Percentiles rank a stretch among this genome's conserved stretches.
Conservation (phyloP, 768 basidiomycete genomes). For the Leccinum boreale region DNA sequence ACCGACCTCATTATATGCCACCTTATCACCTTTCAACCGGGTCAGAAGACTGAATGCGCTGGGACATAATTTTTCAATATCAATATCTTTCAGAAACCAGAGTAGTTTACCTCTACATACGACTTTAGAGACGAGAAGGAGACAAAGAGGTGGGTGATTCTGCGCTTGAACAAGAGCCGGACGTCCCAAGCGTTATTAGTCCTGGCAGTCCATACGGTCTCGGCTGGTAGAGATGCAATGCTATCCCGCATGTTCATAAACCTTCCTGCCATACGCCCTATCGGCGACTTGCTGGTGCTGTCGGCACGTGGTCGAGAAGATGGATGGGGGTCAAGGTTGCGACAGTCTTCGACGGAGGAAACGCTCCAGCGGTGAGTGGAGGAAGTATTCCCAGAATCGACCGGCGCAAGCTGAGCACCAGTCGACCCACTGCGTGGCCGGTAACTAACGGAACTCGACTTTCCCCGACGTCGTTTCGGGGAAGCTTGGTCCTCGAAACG, state of each 20-base stretch:
- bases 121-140: slow-evolving; percentile 72
- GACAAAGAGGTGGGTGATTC: slow-evolving; percentile 81
- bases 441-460: slow-evolving; percentile 28
- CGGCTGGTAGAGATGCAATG: too few species aligned
- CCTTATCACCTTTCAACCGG: slow-evolving; percentile 78
- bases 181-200: neutral
- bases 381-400: slow-evolving; percentile 5
- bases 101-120: slow-evolving; percentile 89
- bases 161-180: slow-evolving; percentile 82
- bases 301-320: neutral
- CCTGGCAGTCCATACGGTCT: too few species aligned
- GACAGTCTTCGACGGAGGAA: slow-evolving; percentile 44
- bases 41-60: neutral
- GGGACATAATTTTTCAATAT: slow-evolving; percentile 65
- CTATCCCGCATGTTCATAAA: too few species aligned
- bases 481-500: slow-evolving; percentile 26
- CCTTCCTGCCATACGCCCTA: too few species aligned
- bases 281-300: too few species aligned
- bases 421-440: slow-evolving; percentile 25
- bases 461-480: slow-evolving; percentile 35
- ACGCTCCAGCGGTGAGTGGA: slow-evolving; percentile 36
- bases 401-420: neutral
- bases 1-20: slow-evolving; percentile 60
- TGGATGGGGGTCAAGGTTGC: slow-evolving; percentile 31
- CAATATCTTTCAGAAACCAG: slow-evolving; percentile 91